phyloP scores from a whole-genome alignment of 345 rosid species.

The Gossypium longicalyx region DNA sequence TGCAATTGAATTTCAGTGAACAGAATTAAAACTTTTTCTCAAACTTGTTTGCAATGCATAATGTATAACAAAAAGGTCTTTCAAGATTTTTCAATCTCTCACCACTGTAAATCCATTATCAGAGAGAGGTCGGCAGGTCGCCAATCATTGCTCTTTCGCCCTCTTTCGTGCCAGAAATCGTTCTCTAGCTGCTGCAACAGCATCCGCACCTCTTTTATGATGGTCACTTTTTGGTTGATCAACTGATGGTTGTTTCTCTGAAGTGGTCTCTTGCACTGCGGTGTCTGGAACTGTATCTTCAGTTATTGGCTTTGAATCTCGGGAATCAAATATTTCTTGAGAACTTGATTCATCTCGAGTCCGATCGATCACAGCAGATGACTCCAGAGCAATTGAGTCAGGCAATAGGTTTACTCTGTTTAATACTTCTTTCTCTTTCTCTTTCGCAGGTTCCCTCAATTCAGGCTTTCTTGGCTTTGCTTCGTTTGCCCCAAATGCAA shows the following conservation, averaged over 20 bases:
- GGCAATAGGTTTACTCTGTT: constrained; percentile 19
- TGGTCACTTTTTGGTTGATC: constrained; percentile 43
- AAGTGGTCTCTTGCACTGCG: constrained; percentile 23
- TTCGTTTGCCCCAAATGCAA: constrained; percentile 70
- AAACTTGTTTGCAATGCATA: neutral
- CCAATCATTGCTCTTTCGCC: constrained; percentile 41
- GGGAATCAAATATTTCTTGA: constrained; percentile 27
- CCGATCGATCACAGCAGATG: constrained; percentile 23
- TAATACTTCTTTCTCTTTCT: constrained; percentile 17
- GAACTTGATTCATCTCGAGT: constrained; percentile 25
- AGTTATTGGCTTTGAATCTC: constrained; percentile 25
- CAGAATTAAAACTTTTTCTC: neutral
- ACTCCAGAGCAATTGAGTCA: constrained; percentile 20
- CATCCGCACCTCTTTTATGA: constrained; percentile 64
- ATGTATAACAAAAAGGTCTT: neutral
- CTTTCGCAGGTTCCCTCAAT: constrained; percentile 34
- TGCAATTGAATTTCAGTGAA: neutral
- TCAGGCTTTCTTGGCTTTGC: constrained; percentile 41
- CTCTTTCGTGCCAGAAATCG: constrained; percentile 79
- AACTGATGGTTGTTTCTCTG: constrained; percentile 28
- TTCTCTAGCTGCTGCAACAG: constrained; percentile 74
- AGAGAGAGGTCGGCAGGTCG: neutral
- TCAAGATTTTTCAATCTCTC: neutral
- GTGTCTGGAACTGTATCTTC: constrained; percentile 25
- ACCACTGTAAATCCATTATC: neutral